Conservation (phyloP, 2,329 filamentous ascomycete genomes). For the Cladosporium velox region DNA sequence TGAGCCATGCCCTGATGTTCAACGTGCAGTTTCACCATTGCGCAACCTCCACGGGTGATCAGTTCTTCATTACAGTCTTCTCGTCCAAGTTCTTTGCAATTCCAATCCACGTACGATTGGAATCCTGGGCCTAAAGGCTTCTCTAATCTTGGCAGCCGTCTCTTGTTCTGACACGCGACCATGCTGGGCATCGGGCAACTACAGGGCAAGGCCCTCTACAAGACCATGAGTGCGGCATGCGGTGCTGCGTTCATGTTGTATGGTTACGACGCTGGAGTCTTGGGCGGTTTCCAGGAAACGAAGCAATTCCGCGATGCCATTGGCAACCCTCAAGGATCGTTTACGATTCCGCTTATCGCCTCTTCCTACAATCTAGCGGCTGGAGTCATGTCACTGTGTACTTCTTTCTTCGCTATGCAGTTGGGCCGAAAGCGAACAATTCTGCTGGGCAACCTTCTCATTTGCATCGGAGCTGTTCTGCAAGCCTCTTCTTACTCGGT, state of each 20-base stretch:
- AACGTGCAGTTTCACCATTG: neutral
- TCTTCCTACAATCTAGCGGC: conserved; percentile 31
- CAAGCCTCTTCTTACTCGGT: conserved; percentile 36
- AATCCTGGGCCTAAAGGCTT: neutral
- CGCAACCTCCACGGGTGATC: neutral
- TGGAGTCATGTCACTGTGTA: conserved; percentile 27
- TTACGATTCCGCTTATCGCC: conserved; percentile 34
- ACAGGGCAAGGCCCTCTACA: conserved; percentile 33
- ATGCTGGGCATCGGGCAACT: conserved; percentile 25
- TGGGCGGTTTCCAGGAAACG: conserved; percentile 23
- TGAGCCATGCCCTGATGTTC: neutral
- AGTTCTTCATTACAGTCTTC: neutral
- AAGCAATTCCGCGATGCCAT: conserved; percentile 43
- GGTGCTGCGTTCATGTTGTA: conserved; percentile 29
- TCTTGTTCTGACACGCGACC: neutral
- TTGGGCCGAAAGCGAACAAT: conserved; percentile 35
- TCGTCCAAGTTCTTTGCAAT: neutral
- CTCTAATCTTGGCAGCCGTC: neutral
- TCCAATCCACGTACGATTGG: too few relatives aligned
- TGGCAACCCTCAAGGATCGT: conserved; percentile 39
- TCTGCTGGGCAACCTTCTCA: conserved; percentile 34
- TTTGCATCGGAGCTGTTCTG: conserved; percentile 34
- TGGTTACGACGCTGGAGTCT: conserved; percentile 23
- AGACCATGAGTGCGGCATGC: conserved; percentile 34
- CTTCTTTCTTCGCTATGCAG: conserved; percentile 31